A percentile compares a stretch with the other conserved stretches of the same genome.
phyloP scores from a whole-genome alignment of 1,284 basidiomycete species.

The Ganoderma multipileum region DNA sequence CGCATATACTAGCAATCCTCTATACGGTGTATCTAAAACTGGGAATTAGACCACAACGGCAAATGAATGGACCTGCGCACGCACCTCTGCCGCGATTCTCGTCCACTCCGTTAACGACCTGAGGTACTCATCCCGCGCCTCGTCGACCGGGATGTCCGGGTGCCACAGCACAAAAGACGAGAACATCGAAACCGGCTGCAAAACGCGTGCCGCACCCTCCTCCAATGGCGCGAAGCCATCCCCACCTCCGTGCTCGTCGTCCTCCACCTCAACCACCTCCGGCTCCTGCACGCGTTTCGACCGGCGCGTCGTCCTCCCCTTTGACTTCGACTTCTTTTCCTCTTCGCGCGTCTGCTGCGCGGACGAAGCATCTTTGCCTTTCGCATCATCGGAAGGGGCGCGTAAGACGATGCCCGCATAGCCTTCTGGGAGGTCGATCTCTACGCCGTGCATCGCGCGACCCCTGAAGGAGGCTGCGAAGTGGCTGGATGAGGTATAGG shows the following conservation, averaged over 20 bases:
- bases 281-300: conserved; percentile 34
- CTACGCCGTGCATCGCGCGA: conserved; percentile 69
- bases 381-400: conserved; percentile 35
- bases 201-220: conserved; percentile 40
- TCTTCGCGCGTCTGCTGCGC: conserved; percentile 18
- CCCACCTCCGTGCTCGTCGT: conserved; percentile 27
- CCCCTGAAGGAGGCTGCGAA: conserved; percentile 76
- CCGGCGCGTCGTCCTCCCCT: conserved; percentile 27
- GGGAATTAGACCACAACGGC: background rate
- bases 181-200: conserved; percentile 61
- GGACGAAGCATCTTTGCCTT: conserved; percentile 28
- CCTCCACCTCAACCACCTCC: conserved; percentile 27
- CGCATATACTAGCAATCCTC: conserved; percentile 18
- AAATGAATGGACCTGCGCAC: conserved; percentile 23
- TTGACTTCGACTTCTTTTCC: conserved; percentile 13
- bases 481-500: conserved; percentile 39
- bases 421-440: conserved; percentile 65
- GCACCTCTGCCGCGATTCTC: conserved; percentile 61
- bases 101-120: conserved; percentile 74
- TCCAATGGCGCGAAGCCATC: conserved; percentile 30
- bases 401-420: conserved; percentile 71
- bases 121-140: conserved; percentile 71
- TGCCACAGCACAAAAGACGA: conserved; percentile 73
- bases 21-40: conserved; percentile 19
- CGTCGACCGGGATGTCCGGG: conserved; percentile 72